phyloP scores from a whole-genome alignment of 306 rosid genomes.

The Castanea sativa region DNA sequence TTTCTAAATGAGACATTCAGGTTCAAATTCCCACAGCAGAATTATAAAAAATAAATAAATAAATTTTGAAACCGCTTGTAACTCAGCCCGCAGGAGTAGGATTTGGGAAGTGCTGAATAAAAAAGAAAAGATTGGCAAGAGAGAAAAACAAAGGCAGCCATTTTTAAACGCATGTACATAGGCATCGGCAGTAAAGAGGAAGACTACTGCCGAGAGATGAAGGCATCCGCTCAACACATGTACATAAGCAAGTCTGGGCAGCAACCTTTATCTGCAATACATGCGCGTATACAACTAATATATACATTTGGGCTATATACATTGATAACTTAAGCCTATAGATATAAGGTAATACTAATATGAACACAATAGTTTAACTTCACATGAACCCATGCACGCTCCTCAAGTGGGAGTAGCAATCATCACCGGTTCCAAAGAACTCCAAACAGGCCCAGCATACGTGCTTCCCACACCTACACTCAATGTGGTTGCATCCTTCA shows the following conservation, averaged over 20 bases:
- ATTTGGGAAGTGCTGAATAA: too few species aligned
- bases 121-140: neutral
- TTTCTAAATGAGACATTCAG: too few species aligned
- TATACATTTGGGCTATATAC: neutral
- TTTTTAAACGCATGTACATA: neutral
- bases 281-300: neutral
- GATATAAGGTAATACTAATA: neutral
- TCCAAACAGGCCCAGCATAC: conserved; percentile 93
- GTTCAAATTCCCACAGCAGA: too few species aligned
- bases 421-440: conserved; percentile 48
- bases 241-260: neutral
- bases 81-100: too few species aligned
- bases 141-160: neutral
- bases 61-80: too few species aligned
- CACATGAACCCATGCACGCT: conserved; percentile 52
- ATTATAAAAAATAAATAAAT: too few species aligned
- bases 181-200: neutral
- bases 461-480: conserved; percentile 84
- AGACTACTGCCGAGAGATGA: neutral
- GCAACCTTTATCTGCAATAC: neutral
- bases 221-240: neutral
- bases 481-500: conserved; percentile 91
- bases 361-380: conserved; percentile 8
- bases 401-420: conserved; percentile 77
- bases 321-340: neutral